Base-by-base conservation (phyloP, 148 eudicot species). In the Linanthus parryae region DNA sequence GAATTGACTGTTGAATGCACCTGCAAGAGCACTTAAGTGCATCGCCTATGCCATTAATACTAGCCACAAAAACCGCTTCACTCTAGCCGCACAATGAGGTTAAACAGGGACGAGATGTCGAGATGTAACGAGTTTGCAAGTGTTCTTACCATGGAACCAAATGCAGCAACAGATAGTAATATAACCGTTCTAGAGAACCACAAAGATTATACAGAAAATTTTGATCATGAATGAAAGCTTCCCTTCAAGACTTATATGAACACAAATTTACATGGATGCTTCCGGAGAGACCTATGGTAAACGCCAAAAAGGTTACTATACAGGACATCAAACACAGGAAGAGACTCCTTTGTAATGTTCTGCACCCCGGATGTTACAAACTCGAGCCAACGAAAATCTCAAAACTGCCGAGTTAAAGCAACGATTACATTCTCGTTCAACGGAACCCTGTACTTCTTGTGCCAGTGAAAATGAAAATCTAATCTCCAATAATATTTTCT, bases 261-360 rank as follows among this genome's bases (percentile, higher is more conserved):
- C 48, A 39, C 17, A 10, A 8, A 40, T 5, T 3, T 19, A 20
- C 12, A 56, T 2, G 5, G 10, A 41, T 29, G 26, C 11, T n/a
- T 1, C 27, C 24, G 18, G 27, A 31, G 60, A 21, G 35, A 18
- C 38, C 42, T 25, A 44, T 28, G 15, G 28, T 3, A 36, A 40
- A 18, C n/a, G n/a, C 17, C 4, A 9, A 26, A 33, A 17, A 18
- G 29, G 27, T 56, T 42, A 28, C 19, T 28, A 20, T 29, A 39
- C 47, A 39, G 5, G 13, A 38, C 25, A 26, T 51, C 59, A 15
- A 20, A 25, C 30, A 20, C 20, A 31, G 9, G 31, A 43, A 7
- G 16, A 40, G 36, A 29, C 40, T 30, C 41, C n/a, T 29, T n/a
- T 30, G 16, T 30, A 31, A 31, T 42, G 59, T 48, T 42, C 14